These are phyloP conservation scores for Irpex sp. DNA, from an alignment of 1,284 basidiomycete species.

Conservation along the genomic window DNA sequence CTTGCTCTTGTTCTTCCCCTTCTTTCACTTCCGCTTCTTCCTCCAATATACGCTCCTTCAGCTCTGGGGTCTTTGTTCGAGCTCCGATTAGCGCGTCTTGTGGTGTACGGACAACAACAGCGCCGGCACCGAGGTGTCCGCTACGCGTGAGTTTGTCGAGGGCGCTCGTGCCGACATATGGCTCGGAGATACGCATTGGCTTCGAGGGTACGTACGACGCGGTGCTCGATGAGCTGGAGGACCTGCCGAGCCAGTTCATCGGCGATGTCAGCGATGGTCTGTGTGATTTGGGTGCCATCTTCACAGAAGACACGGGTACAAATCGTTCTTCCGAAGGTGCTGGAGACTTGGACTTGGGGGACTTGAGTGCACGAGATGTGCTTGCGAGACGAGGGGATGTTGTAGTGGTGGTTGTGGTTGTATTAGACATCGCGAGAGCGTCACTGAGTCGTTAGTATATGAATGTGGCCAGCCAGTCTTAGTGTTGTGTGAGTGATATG, in stretches of 20 bases:
- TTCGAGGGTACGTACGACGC: constrained; percentile 34
- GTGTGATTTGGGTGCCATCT: constrained; percentile 18
- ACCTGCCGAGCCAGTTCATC: constrained; percentile 32
- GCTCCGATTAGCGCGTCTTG: constrained; percentile 56
- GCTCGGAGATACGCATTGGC: constrained; percentile 57
- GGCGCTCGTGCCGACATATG: constrained; percentile 44
- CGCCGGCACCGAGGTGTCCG: constrained; percentile 60
- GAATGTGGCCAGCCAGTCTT: constrained; percentile 7
- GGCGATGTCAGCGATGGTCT: constrained; percentile 31
- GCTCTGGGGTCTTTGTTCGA: constrained; percentile 3
- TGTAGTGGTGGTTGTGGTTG: background rate
- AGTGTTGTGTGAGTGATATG: too few species aligned
- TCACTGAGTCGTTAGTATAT: constrained; percentile 9
- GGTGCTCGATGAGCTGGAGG: constrained; percentile 25
- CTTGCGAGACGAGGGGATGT: background rate
- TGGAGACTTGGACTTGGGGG: constrained; percentile 13
- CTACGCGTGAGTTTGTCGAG: constrained; percentile 41
- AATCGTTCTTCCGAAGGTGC: constrained; percentile 14
- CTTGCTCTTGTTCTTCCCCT: constrained; percentile 20
- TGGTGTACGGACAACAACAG: constrained; percentile 69
- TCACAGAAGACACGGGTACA: constrained; percentile 3
- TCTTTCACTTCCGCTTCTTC: constrained; percentile 24
- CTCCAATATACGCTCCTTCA: constrained; percentile 21
- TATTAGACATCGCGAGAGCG: background rate
- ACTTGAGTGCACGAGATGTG: background rate